Evolutionary conservation across 2,329 filamentous ascomycete genomes (phyloP).

Genomic region (Fusarium sp.): DNA sequence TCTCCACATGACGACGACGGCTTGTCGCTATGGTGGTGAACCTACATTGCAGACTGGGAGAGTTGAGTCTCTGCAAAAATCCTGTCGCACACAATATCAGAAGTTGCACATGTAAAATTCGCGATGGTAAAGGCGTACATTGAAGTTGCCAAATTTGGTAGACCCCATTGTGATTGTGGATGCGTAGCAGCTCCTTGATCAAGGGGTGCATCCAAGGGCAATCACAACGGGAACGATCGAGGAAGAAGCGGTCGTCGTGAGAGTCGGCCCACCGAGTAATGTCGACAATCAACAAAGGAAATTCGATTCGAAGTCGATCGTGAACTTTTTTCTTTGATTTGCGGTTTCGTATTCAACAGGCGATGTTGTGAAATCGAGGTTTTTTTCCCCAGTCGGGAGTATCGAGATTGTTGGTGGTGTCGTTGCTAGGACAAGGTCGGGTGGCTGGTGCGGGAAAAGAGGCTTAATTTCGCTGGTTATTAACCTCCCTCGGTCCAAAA

Average conservation of each 20-base stretch:
- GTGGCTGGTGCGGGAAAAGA: constrained; percentile 36
- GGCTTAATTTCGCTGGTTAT: constrained; percentile 37
- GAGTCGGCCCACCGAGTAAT: constrained; percentile 17
- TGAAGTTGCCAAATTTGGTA: constrained; percentile 68
- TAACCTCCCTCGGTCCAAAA: constrained; percentile 11
- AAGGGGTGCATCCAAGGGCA: constrained; percentile 41
- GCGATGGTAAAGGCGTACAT: constrained; percentile 51
- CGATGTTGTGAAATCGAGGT: constrained; percentile 31
- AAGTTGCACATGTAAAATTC: constrained; percentile 10
- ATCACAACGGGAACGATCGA: constrained; percentile 37
- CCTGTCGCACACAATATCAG: constrained; percentile 56
- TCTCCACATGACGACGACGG: constrained; percentile 28
- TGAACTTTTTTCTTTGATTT: constrained; percentile 18
- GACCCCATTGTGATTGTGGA: constrained; percentile 61
- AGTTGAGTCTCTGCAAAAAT: constrained; percentile 84
- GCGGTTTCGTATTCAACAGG: constrained; percentile 1
- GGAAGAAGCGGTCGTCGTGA: constrained; percentile 6
- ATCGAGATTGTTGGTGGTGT: constrained; percentile 32
- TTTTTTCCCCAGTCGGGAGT: constrained; percentile 30
- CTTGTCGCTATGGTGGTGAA: constrained; percentile 40
- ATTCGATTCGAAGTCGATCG: constrained; percentile 9
- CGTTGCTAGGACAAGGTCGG: constrained; percentile 36
- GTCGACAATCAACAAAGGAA: constrained; percentile 22
- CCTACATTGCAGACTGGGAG: constrained; percentile 85
- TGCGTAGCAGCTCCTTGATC: constrained; percentile 41